Conservation (phyloP, 768 basidiomycete genomes). For the Cyathus striatus region DNA sequence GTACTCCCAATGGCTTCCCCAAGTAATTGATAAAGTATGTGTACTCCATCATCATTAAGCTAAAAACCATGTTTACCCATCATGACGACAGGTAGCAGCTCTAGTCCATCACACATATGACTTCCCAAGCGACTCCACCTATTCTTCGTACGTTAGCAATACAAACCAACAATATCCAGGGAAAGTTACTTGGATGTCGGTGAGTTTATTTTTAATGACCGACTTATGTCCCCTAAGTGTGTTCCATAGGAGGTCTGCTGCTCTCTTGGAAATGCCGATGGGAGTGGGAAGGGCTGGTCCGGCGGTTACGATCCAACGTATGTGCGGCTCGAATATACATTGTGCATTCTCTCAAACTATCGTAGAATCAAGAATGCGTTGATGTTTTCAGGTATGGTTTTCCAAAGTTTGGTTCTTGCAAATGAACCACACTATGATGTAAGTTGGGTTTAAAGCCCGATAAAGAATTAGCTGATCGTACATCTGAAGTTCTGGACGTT, state of each 20-base stretch:
- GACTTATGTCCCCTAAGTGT: too few species aligned
- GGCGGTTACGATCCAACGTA: constrained; percentile 32
- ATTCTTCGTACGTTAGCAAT: constrained; percentile 21
- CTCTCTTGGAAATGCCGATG: constrained; percentile 27
- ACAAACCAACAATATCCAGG: constrained; percentile 20
- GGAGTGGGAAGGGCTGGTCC: constrained; percentile 25
- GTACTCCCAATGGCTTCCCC: constrained; percentile 27
- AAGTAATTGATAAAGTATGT: constrained; percentile 23
- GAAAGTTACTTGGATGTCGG: constrained; percentile 34
- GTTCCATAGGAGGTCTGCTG: constrained; percentile 29
- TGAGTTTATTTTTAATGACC: constrained; percentile 10
- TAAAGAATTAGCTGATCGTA: too few species aligned
- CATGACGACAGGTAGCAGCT: constrained; percentile 30
- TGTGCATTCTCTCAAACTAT: too few species aligned
- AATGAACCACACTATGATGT: constrained; percentile 33
- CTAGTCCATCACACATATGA: constrained; percentile 42
- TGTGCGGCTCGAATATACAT: too few species aligned
- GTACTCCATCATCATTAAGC: too few species aligned
- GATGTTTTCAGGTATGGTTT: constrained; percentile 31
- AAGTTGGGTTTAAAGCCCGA: too few species aligned
- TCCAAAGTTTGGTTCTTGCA: constrained; percentile 31
- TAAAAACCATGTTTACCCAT: too few species aligned
- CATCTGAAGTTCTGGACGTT: constrained; percentile 37
- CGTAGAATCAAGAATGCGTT: constrained; percentile 31
- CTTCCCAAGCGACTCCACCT: constrained; percentile 33